These are phyloP conservation scores for Daldinia sp. DNA, from an alignment of 2,329 filamentous ascomycete species.

Conservation along the genomic window DNA sequence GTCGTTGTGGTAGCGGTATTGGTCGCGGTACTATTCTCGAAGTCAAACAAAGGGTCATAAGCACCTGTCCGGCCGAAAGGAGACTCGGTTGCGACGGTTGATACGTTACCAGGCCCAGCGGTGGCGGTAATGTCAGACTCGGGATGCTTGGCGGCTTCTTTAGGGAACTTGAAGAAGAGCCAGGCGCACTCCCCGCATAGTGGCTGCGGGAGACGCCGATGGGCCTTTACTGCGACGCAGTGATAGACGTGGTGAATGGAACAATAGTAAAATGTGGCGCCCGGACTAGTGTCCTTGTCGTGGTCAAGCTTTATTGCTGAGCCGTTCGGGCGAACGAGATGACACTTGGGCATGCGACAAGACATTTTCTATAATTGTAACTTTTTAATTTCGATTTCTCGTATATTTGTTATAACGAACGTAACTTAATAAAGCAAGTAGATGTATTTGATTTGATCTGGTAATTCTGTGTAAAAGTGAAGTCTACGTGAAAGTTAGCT, in stretches of 20 bases:
- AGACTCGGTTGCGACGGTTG: background rate
- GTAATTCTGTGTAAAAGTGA: too few species aligned
- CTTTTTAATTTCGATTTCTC: conserved; percentile 1
- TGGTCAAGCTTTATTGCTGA: conserved; percentile 27
- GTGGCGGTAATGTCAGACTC: conserved; percentile 19
- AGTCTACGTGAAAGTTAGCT: conserved; percentile 1
- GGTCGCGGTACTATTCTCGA: background rate
- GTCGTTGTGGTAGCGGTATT: background rate
- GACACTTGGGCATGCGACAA: conserved; percentile 29
- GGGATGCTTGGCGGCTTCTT: conserved; percentile 26
- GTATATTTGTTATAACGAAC: conserved; percentile 20
- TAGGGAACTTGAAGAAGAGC: conserved; percentile 34
- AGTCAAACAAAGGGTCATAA: background rate
- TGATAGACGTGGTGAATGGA: conserved; percentile 36
- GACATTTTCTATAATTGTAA: conserved; percentile 19
- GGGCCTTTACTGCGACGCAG: conserved; percentile 19
- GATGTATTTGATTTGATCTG: background rate
- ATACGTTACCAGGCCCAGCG: background rate
- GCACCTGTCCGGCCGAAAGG: background rate
- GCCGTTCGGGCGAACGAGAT: conserved; percentile 22
- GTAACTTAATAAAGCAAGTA: conserved; percentile 2
- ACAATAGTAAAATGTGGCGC: conserved; percentile 37
- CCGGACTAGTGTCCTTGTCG: conserved; percentile 24
- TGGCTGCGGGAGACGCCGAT: conserved; percentile 29
- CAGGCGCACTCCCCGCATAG: conserved; percentile 39